Evolutionary conservation across 2,329 filamentous ascomycete genomes (phyloP).

Genomic region (Stemphylium vesicarium): DNA sequence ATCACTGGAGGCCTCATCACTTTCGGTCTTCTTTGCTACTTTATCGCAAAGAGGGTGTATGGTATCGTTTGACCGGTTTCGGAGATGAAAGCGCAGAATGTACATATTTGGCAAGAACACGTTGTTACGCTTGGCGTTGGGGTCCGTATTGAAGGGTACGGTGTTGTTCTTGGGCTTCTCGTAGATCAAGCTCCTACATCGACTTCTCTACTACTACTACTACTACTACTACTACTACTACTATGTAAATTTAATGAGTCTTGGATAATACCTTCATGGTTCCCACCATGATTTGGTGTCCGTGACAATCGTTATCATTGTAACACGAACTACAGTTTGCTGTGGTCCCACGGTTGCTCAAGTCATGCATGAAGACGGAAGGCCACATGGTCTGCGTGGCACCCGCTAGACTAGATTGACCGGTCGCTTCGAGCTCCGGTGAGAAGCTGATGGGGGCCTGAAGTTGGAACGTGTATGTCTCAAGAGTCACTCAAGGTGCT

Average conservation of each 20-base stretch:
- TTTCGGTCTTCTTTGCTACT: constrained; percentile 81
- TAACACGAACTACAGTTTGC: background rate
- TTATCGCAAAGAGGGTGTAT: constrained; percentile 75
- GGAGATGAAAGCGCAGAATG: background rate
- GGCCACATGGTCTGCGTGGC: constrained; percentile 5
- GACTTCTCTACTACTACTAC: background rate
- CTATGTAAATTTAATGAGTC: background rate
- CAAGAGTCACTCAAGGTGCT: background rate
- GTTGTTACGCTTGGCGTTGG: constrained; percentile 6
- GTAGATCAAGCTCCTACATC: background rate
- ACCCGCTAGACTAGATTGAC: background rate
- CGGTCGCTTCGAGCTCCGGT: constrained; percentile 14
- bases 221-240: background rate
- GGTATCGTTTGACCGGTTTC: constrained; percentile 39
- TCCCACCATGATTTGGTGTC: too few species aligned
- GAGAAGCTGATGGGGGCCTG: constrained; percentile 1
- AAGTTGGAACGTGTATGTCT: background rate
- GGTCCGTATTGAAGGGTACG: background rate
- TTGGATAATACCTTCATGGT: background rate
- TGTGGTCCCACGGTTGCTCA: background rate
- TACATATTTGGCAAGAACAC: background rate
- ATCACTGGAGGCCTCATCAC: constrained; percentile 75
- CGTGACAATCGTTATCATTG: background rate
- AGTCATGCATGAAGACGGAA: background rate
- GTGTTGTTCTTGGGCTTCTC: background rate